Evolutionary conservation across 306 rosid genomes (phyloP).

Genomic region (Quercus suber): DNA sequence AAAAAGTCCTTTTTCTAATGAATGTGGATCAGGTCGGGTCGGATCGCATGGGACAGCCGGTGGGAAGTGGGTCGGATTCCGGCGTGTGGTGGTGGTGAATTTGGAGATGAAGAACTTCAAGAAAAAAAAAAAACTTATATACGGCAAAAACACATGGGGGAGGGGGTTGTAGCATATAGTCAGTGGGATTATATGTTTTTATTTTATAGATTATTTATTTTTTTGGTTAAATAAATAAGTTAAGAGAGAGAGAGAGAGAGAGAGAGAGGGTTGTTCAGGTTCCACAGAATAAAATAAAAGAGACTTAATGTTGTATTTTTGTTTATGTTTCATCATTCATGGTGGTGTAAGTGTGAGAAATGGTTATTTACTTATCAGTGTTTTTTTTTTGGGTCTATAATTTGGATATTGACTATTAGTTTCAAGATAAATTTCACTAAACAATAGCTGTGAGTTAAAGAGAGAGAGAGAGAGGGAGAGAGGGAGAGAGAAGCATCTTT

Average conservation of each 20-base stretch:
- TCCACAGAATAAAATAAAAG: conserved; percentile 40
- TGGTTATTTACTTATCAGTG: conserved; percentile 19
- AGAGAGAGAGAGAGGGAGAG: not conserved
- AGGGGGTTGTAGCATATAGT: conserved; percentile 40
- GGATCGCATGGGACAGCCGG: conserved; percentile 19
- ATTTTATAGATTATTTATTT: conserved; percentile 51
- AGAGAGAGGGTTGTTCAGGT: conserved; percentile 14
- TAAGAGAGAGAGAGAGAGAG: conserved; percentile 17
- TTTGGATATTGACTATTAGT: not conserved
- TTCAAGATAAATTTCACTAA: not conserved
- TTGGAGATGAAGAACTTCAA: conserved; percentile 3
- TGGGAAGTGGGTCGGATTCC: not conserved
- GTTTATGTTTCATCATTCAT: conserved; percentile 18
- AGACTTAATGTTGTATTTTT: conserved; percentile 15
- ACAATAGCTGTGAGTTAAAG: not conserved
- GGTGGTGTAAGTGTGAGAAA: conserved; percentile 50
- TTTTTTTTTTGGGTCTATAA: not conserved
- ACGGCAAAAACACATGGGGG: conserved; percentile 36
- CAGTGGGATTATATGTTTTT: conserved; percentile 49
- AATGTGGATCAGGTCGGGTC: conserved; percentile 3
- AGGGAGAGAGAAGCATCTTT: no score
- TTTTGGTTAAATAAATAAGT: conserved; percentile 60
- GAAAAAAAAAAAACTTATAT: conserved; percentile 11
- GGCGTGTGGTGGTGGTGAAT: conserved; percentile 6
- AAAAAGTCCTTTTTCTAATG: not conserved